Evolutionary conservation across 2,329 filamentous ascomycete genomes (phyloP).

Genomic region (Pezicula carpinea): DNA sequence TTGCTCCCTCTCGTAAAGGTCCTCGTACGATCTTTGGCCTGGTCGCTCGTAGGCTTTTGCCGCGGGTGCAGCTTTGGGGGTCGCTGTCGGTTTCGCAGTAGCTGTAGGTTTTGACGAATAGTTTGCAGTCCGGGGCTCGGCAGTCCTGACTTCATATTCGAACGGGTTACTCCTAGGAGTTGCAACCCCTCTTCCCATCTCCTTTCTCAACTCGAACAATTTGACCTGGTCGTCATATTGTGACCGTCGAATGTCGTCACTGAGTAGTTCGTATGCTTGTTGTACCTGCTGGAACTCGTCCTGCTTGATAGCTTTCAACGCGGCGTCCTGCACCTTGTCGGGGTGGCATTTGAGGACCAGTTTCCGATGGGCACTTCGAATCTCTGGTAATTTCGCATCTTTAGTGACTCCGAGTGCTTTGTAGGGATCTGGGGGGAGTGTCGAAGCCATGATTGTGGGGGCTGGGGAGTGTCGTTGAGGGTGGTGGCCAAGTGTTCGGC

Average conservation of each 20-base stretch:
- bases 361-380: slow-evolving; percentile 78
- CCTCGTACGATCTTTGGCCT: slow-evolving; percentile 39
- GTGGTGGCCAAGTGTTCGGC: slow-evolving; percentile 7
- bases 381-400: slow-evolving; percentile 64
- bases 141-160: slow-evolving; percentile 42
- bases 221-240: slow-evolving; percentile 76
- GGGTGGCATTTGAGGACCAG: slow-evolving; percentile 85
- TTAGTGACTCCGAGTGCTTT: slow-evolving; percentile 67
- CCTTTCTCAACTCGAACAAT: slow-evolving; percentile 58
- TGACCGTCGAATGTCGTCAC: slow-evolving; percentile 65
- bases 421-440: slow-evolving; percentile 63
- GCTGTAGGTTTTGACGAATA: slow-evolving; percentile 34
- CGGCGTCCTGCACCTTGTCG: slow-evolving; percentile 71
- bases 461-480: slow-evolving; percentile 1
- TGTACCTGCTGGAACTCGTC: slow-evolving; percentile 91
- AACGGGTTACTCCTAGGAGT: slow-evolving; percentile 40
- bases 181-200: slow-evolving; percentile 35
- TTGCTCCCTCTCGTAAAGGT: slow-evolving; percentile 40
- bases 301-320: slow-evolving; percentile 71
- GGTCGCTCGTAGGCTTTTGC: slow-evolving; percentile 27
- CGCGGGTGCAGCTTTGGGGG: slow-evolving; percentile 30
- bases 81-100: slow-evolving; percentile 33
- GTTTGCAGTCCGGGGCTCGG: slow-evolving; percentile 42
- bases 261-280: slow-evolving; percentile 86
- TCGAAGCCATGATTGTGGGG: slow-evolving; percentile 17